Evolutionary conservation across 2,329 filamentous ascomycete species (phyloP), one percentile per base, ranked within the genome.

Genomic region (Periconia sp.): DNA sequence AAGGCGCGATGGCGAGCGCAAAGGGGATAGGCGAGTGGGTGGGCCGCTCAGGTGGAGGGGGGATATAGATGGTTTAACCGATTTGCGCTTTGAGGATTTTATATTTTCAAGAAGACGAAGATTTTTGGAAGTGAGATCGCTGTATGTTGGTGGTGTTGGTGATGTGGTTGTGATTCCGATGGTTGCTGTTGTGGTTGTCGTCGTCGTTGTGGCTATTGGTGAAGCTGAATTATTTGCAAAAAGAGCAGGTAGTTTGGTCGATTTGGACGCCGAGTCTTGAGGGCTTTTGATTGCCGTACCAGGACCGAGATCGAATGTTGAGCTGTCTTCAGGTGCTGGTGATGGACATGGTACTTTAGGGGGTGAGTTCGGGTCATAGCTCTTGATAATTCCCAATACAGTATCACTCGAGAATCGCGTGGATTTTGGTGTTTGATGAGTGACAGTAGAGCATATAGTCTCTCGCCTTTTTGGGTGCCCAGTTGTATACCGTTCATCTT

Each of bases 401-500:
- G 56, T 59, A 14, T 58, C 45, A 54, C 55, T 59, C 49, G 65
- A 59, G 53, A 58, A 46, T 5, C 60, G 57, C 27, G 63, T 58
- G 6, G 61, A 56, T 44, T 55, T 57, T 19, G 52, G 47, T 14
- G 53, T 41, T 27, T 57, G 56, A 9, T 55, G 59, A 40, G 53
- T 45, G 23, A 18, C 47, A 1, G 30, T 48, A 6, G 37, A 18
- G 23, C 17, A 50, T 15, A 46, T 55, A 13, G 45, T 55, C 11
- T 72, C 66, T 53, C 69, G 63, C 53, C 55, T 63, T 51, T 50
- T 69, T 50, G 62, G 68, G 41, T 67, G 69, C 48, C 72, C 68
- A 15, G 66, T 50, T 10, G 70, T 70, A 40, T 58, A 57, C 52
- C 54, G 66, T 52, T 73, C 71, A 41, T 69, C 71, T 49, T 69